These are phyloP conservation scores for Tetrahymena elliotti DNA, from an alignment of 73 alveolate genomes.

Conservation along the genomic window DNA sequence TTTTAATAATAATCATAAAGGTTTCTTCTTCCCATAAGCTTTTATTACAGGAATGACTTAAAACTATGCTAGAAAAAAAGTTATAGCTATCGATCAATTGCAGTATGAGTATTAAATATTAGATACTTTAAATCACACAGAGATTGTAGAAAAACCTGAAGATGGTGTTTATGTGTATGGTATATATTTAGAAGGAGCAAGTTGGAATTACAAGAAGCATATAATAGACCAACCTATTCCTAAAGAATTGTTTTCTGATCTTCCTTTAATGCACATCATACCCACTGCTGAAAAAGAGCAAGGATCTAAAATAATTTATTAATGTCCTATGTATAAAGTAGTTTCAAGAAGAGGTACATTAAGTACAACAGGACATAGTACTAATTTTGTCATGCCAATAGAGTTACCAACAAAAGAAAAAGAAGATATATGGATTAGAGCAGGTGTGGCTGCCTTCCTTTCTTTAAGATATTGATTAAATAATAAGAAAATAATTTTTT, in stretches of 20 bases:
- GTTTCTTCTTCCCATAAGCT: constrained; percentile 98
- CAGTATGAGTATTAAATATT: constrained; percentile 45
- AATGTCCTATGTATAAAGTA: constrained; percentile 91
- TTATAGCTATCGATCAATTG: constrained; percentile 90
- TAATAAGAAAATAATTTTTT: neutral
- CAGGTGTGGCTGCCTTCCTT: constrained; percentile 99
- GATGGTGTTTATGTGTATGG: constrained; percentile 94
- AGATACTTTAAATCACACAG: constrained; percentile 73
- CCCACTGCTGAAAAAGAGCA: constrained; percentile 82
- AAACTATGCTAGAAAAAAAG: constrained; percentile 96
- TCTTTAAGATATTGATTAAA: constrained; percentile 88
- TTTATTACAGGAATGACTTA: constrained; percentile 92
- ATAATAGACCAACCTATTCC: constrained; percentile 78
- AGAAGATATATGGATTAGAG: constrained; percentile 98
- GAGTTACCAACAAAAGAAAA: constrained; percentile 93
- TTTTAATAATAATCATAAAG: no score
- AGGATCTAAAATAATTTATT: constrained; percentile 82
- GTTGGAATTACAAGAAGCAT: constrained; percentile 84
- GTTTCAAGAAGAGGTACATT: constrained; percentile 93
- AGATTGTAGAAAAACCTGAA: constrained; percentile 80
- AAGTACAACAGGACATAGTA: constrained; percentile 89
- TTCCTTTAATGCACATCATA: constrained; percentile 85
- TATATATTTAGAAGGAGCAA: constrained; percentile 91
- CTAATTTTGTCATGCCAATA: constrained; percentile 96
- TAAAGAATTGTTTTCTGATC: constrained; percentile 84